Evolutionary conservation across 257 asterid species (phyloP), one percentile per base, ranked within the genome.

Genomic region (Nicotiana otophora): DNA sequence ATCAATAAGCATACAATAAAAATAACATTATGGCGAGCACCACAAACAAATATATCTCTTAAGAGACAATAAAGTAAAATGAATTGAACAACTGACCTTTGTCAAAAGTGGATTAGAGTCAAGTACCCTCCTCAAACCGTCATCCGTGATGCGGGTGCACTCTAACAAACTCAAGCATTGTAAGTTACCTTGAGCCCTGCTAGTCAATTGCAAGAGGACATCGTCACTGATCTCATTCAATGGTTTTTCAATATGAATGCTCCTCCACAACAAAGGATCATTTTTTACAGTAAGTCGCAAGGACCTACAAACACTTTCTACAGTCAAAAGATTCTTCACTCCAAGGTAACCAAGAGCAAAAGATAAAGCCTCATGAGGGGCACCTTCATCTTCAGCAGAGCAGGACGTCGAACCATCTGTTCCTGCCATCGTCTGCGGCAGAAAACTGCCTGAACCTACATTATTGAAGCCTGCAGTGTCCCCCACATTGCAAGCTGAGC

Each of bases 151-250:
- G 87, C 84, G 88, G 5, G 87, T 80, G 75, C 99, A 94, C 85
- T 90, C 91, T 78, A 92, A 89, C 75, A 96, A 85, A 82, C 92
- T 88, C 89, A 96, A 82, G 85, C 94, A 89, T 76, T 87, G 89
- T 82, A 96, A 88, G 61, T 65, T 81, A 31, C 98, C 97, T 70
- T 89, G 89, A 33, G 97, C 97, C 85, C 95, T 88, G 80, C 87
- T 75, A 79, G 91, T 83, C 82, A 96, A 81, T 57, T 82, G 82
- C 81, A 89, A 19, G 65, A 96, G 98, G 84, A 68, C 30, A 83
- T 92, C 96, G 80, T 96, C 95, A 7, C 93, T 91, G 61, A 96
- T 89, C 74, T 92, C 96, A 70, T 86, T 92, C 83, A 92, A 83
- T 46, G 98, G 92, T 82, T 83, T 85, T 60, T 88, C 94, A n/a